phyloP scores from a whole-genome alignment of 2,329 filamentous ascomycete genomes.

The Trichothecium sympodiale region DNA sequence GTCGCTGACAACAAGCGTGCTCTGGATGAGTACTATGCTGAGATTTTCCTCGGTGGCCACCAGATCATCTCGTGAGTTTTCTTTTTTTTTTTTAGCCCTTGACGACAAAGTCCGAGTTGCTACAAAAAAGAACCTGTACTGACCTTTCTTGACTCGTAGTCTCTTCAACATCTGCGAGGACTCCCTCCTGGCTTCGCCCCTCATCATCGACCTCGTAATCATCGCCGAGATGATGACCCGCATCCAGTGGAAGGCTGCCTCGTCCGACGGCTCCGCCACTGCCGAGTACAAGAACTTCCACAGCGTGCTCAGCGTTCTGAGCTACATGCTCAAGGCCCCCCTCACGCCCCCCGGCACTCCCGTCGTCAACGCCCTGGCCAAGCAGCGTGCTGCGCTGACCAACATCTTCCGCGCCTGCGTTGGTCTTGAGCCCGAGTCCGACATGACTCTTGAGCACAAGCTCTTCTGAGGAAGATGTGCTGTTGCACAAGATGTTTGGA shows the following conservation, averaged over 20 bases:
- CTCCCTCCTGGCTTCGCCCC: conserved; percentile 84
- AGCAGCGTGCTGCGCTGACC: conserved; percentile 87
- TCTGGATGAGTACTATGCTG: conserved; percentile 96
- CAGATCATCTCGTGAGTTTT: conserved; percentile 74
- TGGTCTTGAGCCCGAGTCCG: conserved; percentile 90
- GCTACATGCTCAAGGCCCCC: conserved; percentile 98
- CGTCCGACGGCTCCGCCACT: conserved; percentile 36
- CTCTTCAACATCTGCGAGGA: conserved; percentile 99
- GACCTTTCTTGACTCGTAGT: conserved; percentile 29
- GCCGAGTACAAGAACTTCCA: conserved; percentile 87
- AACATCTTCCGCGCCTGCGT: conserved; percentile 99
- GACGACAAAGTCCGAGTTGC: too few relatives aligned
- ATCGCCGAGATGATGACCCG: conserved; percentile 97
- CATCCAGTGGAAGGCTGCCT: conserved; percentile 73
- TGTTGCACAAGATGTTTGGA: too few relatives aligned
- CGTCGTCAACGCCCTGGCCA: conserved; percentile 88
- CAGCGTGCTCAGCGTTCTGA: conserved; percentile 89
- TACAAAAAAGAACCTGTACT: too few relatives aligned
- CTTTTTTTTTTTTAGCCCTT: neutral
- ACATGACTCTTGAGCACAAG: conserved; percentile 99
- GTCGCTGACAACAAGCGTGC: conserved; percentile 99
- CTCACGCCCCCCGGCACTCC: conserved; percentile 89
- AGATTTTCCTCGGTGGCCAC: conserved; percentile 98
- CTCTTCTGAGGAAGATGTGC: conserved; percentile 54
- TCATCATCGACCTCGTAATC: conserved; percentile 94